phyloP scores from a whole-genome alignment of 768 basidiomycete genomes.

The Mycena polygramma region DNA sequence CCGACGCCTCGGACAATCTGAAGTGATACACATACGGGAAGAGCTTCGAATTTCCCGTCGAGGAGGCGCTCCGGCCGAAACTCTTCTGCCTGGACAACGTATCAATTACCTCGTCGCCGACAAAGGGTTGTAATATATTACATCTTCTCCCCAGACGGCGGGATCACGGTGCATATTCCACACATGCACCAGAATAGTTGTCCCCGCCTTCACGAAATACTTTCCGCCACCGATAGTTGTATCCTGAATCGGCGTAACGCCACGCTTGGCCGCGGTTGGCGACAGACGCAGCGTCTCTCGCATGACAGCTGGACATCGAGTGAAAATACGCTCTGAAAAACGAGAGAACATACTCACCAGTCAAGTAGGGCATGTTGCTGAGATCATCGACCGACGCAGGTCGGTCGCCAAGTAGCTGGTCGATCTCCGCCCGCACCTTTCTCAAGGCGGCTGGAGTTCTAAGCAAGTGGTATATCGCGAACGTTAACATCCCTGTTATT shows the following conservation, averaged over 20 bases:
- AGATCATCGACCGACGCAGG: constrained; percentile 53
- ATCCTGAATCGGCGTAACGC: constrained; percentile 51
- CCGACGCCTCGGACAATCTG: not conserved
- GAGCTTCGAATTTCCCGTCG: constrained; percentile 59
- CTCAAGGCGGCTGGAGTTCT: constrained; percentile 55
- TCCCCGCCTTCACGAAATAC: constrained; percentile 52
- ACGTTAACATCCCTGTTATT: constrained; percentile 54
- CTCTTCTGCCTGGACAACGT: constrained; percentile 47
- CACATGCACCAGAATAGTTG: constrained; percentile 45
- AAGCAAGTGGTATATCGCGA: constrained; percentile 58
- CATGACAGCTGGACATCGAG: constrained; percentile 49
- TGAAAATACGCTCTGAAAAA: not conserved
- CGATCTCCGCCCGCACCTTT: constrained; percentile 63
- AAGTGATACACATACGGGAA: constrained; percentile 45
- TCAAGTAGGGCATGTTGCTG: constrained; percentile 56
- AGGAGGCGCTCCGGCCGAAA: constrained; percentile 62
- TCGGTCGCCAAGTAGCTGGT: constrained; percentile 56
- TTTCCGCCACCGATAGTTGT: constrained; percentile 55
- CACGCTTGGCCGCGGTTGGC: constrained; percentile 53
- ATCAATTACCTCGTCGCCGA: not conserved
- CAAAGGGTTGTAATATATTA: constrained; percentile 29
- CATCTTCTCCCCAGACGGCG: constrained; percentile 62
- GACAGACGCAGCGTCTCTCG: constrained; percentile 55
- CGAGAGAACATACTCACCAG: constrained; percentile 41
- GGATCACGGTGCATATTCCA: constrained; percentile 55